Percentiles rank a stretch among this genome's conserved stretches.
phyloP scores from a whole-genome alignment of 352 stramenopile genomes.

The Phytophthora nicotianae region DNA sequence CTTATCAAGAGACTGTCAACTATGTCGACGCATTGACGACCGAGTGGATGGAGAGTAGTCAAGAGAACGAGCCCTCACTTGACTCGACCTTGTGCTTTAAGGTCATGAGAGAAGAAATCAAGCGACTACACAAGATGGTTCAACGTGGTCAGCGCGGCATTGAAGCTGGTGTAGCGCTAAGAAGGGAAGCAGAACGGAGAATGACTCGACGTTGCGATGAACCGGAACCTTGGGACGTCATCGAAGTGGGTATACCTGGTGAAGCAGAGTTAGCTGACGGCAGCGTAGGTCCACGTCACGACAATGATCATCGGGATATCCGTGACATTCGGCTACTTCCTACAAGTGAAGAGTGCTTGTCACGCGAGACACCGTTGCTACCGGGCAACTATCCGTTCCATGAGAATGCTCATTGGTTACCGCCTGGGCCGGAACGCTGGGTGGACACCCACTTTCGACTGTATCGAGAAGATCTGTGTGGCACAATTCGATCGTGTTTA shows the following conservation, averaged over 20 bases:
- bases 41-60: constrained; percentile 26
- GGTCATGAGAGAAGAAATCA: constrained; percentile 33
- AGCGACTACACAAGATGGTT: constrained; percentile 39
- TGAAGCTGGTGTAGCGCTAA: constrained; percentile 11
- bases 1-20: constrained; percentile 34
- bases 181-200: constrained; percentile 11
- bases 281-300: constrained; percentile 40
- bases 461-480: constrained; percentile 48
- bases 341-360: constrained; percentile 43
- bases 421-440: constrained; percentile 43
- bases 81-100: constrained; percentile 42
- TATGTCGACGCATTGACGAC: constrained; percentile 32
- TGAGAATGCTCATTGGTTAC: constrained; percentile 46
- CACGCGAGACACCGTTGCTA: constrained; percentile 28
- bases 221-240: constrained; percentile 32
- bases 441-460: constrained; percentile 55
- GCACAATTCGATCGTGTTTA: constrained; percentile 38
- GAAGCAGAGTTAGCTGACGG: constrained; percentile 25
- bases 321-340: constrained; percentile 41
- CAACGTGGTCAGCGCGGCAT: constrained; percentile 22
- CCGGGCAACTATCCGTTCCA: constrained; percentile 48
- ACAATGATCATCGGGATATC: constrained; percentile 46
- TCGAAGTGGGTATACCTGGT: constrained; percentile 32
- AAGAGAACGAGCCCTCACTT: constrained; percentile 11
- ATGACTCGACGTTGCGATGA: background rate